Base-by-base conservation (phyloP, 1,284 basidiomycete species). In the Rhodofomes roseus region DNA sequence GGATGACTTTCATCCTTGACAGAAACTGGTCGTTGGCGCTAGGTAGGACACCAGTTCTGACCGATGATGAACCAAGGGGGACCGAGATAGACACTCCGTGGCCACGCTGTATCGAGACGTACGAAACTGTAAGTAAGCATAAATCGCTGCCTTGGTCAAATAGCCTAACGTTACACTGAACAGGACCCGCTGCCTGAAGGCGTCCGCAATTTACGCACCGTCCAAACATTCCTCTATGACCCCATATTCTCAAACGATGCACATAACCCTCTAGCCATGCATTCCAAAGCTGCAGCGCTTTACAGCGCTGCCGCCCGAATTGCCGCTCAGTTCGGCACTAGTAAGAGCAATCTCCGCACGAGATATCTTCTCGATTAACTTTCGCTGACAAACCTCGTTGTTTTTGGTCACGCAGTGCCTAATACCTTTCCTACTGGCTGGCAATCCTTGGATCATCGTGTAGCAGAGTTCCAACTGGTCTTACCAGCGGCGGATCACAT, bases 221-320 rank as follows among this genome's bases (percentile, higher is more conserved):
- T 69, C 3, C 56, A 60, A 54, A 65, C 58, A 20, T 70, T 66
- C 54, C 57, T 67, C 46, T 55, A 60, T 23, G 64, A 64, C 12
- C 52, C 56, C 54, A 12, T 34, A 9, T 37, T 20, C 18, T 36
- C 31, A 16, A 11, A 6, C 29, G 27, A 25, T 1, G 50, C 29
- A 36, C 50, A 52, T 1, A 23, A n/a, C 34, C 50, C 64, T 3
- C 65, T 70, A 6, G 71, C 73, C 1, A 58, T 74, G n/a, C 69
- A 71, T n/a, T 66, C 71, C 4, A 78, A 79, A 62, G 73, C 75
- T 0, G 68, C 72, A 1, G 66, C 74, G 14, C 58, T 77, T 1
- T 67, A 75, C 41, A 74, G 75, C 44, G 64, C 72, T 39, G 74
- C 76, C 2, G 65, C 69, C 8, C 60, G 65, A 46, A 31, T 68